Conservation (phyloP, 148 eudicot genomes). For the Oxyria digyna region DNA sequence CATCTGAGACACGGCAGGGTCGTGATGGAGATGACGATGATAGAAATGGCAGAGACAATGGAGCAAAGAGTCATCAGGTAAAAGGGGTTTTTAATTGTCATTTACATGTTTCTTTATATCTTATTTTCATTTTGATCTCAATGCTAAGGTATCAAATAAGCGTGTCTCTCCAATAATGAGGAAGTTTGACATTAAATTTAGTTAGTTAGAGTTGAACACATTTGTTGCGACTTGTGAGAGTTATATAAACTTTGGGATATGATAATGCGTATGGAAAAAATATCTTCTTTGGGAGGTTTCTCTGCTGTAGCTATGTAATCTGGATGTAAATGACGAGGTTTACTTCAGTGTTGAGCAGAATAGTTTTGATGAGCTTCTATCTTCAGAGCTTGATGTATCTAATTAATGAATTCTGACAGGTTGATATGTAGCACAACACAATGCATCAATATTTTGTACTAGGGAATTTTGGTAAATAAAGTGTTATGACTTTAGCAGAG, state of each 20-base stretch:
- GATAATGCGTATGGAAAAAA: not conserved
- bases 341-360: not conserved
- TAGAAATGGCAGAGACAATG: constrained; percentile 27
- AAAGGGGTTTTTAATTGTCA: not conserved
- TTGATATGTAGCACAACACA: too few species aligned
- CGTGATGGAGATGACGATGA: constrained; percentile 29
- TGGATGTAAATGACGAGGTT: not conserved
- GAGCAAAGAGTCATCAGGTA: constrained; percentile 46
- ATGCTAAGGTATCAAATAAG: not conserved
- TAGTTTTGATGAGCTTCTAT: not conserved
- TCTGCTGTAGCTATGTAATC: not conserved
- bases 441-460: too few species aligned
- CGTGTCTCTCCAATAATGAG: not conserved
- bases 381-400: not conserved
- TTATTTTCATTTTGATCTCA: not conserved
- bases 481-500: not conserved
- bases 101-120: not conserved
- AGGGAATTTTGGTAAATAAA: too few species aligned
- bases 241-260: not conserved
- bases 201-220: not conserved
- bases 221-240: not conserved
- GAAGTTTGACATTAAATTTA: not conserved
- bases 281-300: not conserved
- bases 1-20: constrained; percentile 31
- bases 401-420: not conserved